Base-by-base conservation (phyloP, 805 yeast species). In the Ogataea paraovalis region DNA sequence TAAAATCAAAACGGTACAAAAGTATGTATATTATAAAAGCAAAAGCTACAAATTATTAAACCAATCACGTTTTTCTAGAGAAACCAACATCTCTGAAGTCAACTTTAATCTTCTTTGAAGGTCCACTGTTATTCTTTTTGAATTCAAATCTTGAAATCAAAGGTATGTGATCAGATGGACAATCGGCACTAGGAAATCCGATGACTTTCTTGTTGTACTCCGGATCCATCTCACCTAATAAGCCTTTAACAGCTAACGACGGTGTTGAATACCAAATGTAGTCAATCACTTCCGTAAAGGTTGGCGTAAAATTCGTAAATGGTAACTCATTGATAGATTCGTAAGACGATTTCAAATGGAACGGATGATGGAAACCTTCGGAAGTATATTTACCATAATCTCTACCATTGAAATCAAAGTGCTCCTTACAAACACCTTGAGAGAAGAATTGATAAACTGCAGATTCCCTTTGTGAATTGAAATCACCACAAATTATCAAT, bases 111-210 rank as follows among this genome's bases (percentile, higher is more conserved):
- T 60, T 54, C 43, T 59, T 61, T 14, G 53, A 39, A 16, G 30
- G 19, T 22, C 30, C 51, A 37, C 39, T 43, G 0, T 46, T 39
- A 10, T 64, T 58, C 57, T 79, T 82, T 60, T 78, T 80, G 61
- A 90, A 79, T 59, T 82, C 87, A 60, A 92, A 84, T 64, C 83
- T 82, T 18, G 91, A 75, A 47, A 89, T 78, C 52, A 92, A 71
- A n/a, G 97, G 91, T 59, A 92, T 79, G 69, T 92, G 98, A 67
- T 92, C 98, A 42, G 96, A 87, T 21, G 98, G 97, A 71, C 85
- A 86, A 64, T 90, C 87, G 20, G 90, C 88, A 62, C 88, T 88
- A 19, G 99, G 99, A 67, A 94, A 82, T 7, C 98, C 99, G 63
- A 94, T 85, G 51, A 82, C 82, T 55, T 83, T 83, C 47, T 78